Base-by-base conservation (phyloP, 2,329 filamentous ascomycete genomes). In the Colletotrichum neosansevieriae region DNA sequence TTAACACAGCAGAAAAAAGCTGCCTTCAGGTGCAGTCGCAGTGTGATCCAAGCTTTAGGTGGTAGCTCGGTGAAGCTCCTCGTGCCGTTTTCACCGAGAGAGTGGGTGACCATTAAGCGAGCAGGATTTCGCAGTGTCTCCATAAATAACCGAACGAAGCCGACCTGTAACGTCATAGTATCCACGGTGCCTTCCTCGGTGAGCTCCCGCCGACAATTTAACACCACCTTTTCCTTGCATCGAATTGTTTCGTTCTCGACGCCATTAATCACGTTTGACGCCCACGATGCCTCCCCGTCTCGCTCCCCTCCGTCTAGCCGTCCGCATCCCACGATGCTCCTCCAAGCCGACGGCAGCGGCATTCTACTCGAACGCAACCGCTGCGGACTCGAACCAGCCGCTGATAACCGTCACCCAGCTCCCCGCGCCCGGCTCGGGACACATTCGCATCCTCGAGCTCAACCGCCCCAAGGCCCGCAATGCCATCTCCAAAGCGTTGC, bases 401-500 rank as follows among this genome's bases (percentile, higher is more conserved):
- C 80, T 90, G 54, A 83, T 97, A 79, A 90, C 91, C 76, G 86
- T 93, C 72, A 91, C 89, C 69, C 89, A 91, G 79, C 81, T 97
- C 56, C 91, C 92, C 49, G 92, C 94, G 3, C 90, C 94, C 0
- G 88, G 91, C 75, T 89, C 89, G 17, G 96, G 95, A 72, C 92
- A 91, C 81, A 96, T 98, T 80, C 91, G 94, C 67, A 87, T 98
- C 72, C 89, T 98, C 64, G 91, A 95, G 70, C 87, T 99, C 72
- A 96, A 98, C 82, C 88, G 94, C 4, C 94, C 94, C 0, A 79
- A 87, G 9, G 91, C 94, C 40, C 92, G 95, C 75, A 99, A 99
- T 80, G 96, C 96, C 72, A 92, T 99, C 76, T 98, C 94, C 0
- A 87, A 85, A 67, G 88, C 90, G 65, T 85, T 99, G 42, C 87